Base-by-base conservation (phyloP, 257 asterid species). In the Ehretia macrophylla region DNA sequence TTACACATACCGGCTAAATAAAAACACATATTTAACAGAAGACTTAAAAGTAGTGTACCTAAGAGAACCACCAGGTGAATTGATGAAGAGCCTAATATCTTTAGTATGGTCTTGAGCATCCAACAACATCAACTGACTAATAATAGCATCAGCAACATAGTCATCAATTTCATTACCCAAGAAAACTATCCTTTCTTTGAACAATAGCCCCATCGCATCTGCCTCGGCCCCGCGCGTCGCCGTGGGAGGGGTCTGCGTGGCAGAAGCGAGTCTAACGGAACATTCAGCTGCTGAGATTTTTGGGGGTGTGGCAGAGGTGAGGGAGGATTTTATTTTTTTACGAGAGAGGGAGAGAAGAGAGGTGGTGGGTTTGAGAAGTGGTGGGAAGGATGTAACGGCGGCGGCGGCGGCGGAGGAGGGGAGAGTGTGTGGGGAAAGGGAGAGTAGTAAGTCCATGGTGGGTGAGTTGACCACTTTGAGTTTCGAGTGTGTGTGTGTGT, bases 21-120 rank as follows among this genome's bases (percentile, higher is more conserved):
- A 27, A 27, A 27, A 27, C 35, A 27, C 35, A 27, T 1, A 27
- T 1, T 3, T 27, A 27, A 6, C 35, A 27, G 35, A 27, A 27
- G 35, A 6, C 35, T 1, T 42, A 42, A 42, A 42, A 10, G 47
- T 42, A 42, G 47, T 61, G 11, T 64, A 86, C 99, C 97, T 88
- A 66, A 86, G 92, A 5, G 97, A 86, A 51, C 99, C 99, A 60
- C 99, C 99, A 17, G 96, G 58, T 16, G 94, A 92, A 77, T 92
- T 92, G 81, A 92, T 45, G 67, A 92, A 88, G 16, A 92, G 88
- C 11, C 96, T 72, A 68, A 92, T 92, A 70, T 92, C 99, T 79
- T 80, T 84, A 4, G 77, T 81, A 8, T 95, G 75, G 73, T 92
- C 97, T 66, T 77, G 83, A 40, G 99, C 90, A 65, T 92, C 99